Evolutionary conservation across 106 monocot species (phyloP).

Genomic region (Apostasia shenzhenica): DNA sequence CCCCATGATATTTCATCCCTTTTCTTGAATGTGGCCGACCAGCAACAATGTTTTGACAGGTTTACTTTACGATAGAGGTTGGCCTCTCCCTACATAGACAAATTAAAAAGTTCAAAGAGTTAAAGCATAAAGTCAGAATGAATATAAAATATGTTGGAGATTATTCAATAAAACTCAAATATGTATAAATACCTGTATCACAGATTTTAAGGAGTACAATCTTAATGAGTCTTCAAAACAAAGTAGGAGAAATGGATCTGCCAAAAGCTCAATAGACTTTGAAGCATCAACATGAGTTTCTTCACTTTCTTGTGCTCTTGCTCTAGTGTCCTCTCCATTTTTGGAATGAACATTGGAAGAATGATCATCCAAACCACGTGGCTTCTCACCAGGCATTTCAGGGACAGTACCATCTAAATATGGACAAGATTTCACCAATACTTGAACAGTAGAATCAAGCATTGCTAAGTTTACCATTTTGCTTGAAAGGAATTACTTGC

Average conservation of each 20-base stretch:
- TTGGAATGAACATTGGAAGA: slow-evolving; percentile 16
- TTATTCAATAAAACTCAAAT: not conserved
- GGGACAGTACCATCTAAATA: slow-evolving; percentile 22
- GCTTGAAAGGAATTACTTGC: slow-evolving; percentile 47
- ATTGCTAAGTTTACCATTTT: slow-evolving; percentile 3
- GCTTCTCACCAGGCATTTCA: slow-evolving; percentile 14
- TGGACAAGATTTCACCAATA: not conserved
- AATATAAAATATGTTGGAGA: too few species aligned
- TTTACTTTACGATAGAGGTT: slow-evolving; percentile 37
- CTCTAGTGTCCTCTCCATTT: slow-evolving; percentile 15
- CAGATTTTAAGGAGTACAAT: slow-evolving; percentile 55
- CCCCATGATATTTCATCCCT: slow-evolving; percentile 37
- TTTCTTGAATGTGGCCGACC: slow-evolving; percentile 58
- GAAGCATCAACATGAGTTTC: slow-evolving; percentile 13
- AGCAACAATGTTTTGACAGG: slow-evolving; percentile 63
- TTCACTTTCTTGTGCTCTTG: slow-evolving; percentile 18
- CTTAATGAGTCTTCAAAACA: slow-evolving; percentile 58
- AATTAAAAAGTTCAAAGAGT: not conserved
- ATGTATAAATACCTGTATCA: slow-evolving; percentile 41
- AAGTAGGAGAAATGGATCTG: slow-evolving; percentile 56
- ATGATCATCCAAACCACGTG: slow-evolving; percentile 15
- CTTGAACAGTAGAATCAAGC: not conserved
- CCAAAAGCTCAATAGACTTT: slow-evolving; percentile 13
- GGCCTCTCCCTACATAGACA: slow-evolving; percentile 34
- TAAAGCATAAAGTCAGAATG: not conserved